phyloP scores from a whole-genome alignment of 2,329 filamentous ascomycete species.

The Fusarium hostae region DNA sequence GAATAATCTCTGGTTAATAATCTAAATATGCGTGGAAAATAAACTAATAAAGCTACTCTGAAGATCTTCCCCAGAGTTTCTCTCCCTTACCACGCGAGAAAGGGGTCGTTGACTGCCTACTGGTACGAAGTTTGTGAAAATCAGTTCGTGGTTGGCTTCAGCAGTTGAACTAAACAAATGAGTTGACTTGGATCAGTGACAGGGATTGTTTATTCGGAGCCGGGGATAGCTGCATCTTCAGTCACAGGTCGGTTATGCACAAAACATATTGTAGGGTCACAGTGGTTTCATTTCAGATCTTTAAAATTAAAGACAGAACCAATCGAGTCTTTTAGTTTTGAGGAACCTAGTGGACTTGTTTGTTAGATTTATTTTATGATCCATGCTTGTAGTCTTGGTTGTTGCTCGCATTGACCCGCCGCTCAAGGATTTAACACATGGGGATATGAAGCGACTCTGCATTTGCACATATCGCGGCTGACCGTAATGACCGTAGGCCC shows the following conservation, averaged over 20 bases:
- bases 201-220: conserved; percentile 18
- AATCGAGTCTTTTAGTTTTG: conserved; percentile 11
- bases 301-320: not conserved
- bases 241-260: conserved; percentile 16
- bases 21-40: not conserved
- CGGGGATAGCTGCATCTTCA: conserved; percentile 20
- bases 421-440: not conserved
- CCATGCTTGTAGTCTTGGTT: conserved; percentile 7
- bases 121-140: conserved; percentile 1
- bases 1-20: not conserved
- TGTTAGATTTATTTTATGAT: conserved; percentile 6
- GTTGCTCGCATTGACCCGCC: conserved; percentile 2
- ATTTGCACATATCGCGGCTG: not conserved
- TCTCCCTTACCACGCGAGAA: conserved; percentile 5
- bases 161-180: conserved; percentile 10
- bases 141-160: conserved; percentile 12
- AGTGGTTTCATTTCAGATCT: not conserved
- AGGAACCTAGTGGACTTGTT: not conserved
- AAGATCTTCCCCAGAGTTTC: conserved; percentile 30
- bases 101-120: conserved; percentile 11
- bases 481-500: conserved; percentile 11
- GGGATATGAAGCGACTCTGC: not conserved
- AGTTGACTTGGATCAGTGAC: conserved; percentile 19
- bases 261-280: conserved; percentile 9
- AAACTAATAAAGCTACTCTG: not conserved